phyloP scores from a whole-genome alignment of 2,329 filamentous ascomycete genomes.

The Ambrosiella xylebori region DNA sequence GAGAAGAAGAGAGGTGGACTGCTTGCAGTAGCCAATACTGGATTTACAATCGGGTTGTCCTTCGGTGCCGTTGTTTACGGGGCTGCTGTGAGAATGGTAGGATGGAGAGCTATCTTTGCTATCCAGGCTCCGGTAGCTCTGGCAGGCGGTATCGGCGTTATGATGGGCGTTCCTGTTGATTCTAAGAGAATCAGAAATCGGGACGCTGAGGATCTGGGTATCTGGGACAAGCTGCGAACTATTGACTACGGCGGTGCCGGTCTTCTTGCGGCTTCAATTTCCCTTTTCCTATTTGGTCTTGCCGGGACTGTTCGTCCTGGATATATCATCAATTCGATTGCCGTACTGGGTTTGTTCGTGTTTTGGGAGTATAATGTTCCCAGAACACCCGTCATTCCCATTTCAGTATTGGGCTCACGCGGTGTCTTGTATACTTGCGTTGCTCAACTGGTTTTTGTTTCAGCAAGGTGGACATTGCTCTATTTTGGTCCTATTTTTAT shows the following conservation, averaged over 20 bases:
- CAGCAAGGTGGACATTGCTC: constrained; percentile 60
- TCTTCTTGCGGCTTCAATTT: constrained; percentile 46
- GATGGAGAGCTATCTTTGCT: constrained; percentile 54
- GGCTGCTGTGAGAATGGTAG: constrained; percentile 33
- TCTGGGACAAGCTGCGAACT: constrained; percentile 35
- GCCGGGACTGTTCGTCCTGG: constrained; percentile 42
- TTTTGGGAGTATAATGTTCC: constrained; percentile 47
- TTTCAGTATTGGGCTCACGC: constrained; percentile 50
- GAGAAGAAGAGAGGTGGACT: constrained; percentile 52
- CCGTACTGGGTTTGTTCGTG: constrained; percentile 35
- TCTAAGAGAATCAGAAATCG: not conserved
- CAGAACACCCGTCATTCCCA: constrained; percentile 56
- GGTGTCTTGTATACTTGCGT: constrained; percentile 58
- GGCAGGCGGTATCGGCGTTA: constrained; percentile 42
- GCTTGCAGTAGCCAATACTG: constrained; percentile 56
- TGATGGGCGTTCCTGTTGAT: constrained; percentile 42
- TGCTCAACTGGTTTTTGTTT: constrained; percentile 62
- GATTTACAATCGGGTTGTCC: constrained; percentile 54
- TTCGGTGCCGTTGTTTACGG: constrained; percentile 56
- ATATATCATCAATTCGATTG: constrained; percentile 42
- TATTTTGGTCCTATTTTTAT: constrained; percentile 72
- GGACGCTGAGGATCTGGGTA: not conserved
- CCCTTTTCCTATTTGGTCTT: constrained; percentile 56
- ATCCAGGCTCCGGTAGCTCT: constrained; percentile 50
- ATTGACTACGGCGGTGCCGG: constrained; percentile 62